Evolutionary conservation across 495 filamentous ascomycete genomes (phyloP), one percentile per base, ranked within the genome.

Genomic region (Letharia lupina): DNA sequence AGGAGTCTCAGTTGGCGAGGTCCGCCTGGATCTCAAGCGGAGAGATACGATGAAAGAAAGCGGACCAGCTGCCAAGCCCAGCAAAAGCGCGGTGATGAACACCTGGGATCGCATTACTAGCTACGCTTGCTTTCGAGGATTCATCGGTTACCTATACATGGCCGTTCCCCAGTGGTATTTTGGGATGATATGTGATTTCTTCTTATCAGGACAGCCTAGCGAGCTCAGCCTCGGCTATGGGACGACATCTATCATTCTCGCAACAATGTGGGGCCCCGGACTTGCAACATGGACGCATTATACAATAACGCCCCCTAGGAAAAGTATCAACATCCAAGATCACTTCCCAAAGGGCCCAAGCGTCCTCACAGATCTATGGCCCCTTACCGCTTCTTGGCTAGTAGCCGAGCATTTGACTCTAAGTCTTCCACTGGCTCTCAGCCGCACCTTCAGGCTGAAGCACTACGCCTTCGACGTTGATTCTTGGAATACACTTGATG

Each of bases 281-380:
- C 65, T 63, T 60, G 70, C 70, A 2, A 62, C 70, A 0, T 72
- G 70, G 70, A 72, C 70, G 7, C 70, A 72, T 50, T 72, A 67
- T 23, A 64, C 68, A 3, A 67, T 72, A 6, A 72, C 68, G 20
- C 68, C 68, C 11, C 60, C 68, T 11, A 62, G 59, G 16, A 69
- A 70, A 33, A 56, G 65, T 28, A 62, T 70, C 15, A 61, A 35
- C 9, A 16, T 57, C 54, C 54, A 57, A 37, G 63, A 70, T 39
- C 68, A 72, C 33, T 72, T 72, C 42, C 70, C 70, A 28, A 72
- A 70, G 63, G 70, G 70, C 45, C 45, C 58, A 45, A 23, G 59
- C 11, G 65, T 70, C 35, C 56, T 72, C 33, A 65, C 52, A 12
- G 68, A 72, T 20, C 60, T 72, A 18, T 68, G 66, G 63, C 68